A percentile compares a stretch with the other conserved stretches of the same genome.
These are phyloP conservation scores for Polygonum aviculare DNA, from an alignment of 148 eudicot species.

Conservation along the genomic window DNA sequence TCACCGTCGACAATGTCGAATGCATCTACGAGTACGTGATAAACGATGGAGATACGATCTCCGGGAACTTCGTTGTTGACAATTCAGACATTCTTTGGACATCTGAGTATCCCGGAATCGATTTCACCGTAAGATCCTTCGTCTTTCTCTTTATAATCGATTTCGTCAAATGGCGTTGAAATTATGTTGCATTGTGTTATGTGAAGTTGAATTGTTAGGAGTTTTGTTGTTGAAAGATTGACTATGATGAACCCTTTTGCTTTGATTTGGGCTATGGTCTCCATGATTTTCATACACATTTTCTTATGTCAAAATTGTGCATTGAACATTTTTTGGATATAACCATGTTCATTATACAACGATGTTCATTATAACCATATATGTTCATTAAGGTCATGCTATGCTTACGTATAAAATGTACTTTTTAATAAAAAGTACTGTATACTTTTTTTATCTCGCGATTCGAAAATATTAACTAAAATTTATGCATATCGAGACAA, in stretches of 20 bases:
- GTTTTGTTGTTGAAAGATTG: neutral
- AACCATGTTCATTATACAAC: neutral
- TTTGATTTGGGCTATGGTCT: neutral
- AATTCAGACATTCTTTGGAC: slow-evolving; percentile 55
- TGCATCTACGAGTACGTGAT: slow-evolving; percentile 54
- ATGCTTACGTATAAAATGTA: too few relatives aligned
- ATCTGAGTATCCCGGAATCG: slow-evolving; percentile 54
- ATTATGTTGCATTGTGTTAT: neutral
- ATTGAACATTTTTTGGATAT: neutral
- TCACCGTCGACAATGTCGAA: slow-evolving; percentile 38
- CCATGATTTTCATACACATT: neutral
- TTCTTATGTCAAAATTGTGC: neutral
- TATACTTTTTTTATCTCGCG: too few relatives aligned
- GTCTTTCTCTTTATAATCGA: neutral
- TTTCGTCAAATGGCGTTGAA: neutral
- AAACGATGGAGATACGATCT: slow-evolving; percentile 42
- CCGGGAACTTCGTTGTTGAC: slow-evolving; percentile 57
- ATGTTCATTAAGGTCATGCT: too few relatives aligned
- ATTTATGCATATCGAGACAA: too few relatives aligned
- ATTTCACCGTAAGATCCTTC: slow-evolving; percentile 28
- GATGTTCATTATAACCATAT: too few relatives aligned
- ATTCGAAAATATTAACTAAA: too few relatives aligned
- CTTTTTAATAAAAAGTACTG: too few relatives aligned
- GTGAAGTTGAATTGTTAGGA: neutral
- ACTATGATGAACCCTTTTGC: neutral